Evolutionary conservation across 306 rosid genomes (phyloP).

Genomic region (Purshia tridentata): DNA sequence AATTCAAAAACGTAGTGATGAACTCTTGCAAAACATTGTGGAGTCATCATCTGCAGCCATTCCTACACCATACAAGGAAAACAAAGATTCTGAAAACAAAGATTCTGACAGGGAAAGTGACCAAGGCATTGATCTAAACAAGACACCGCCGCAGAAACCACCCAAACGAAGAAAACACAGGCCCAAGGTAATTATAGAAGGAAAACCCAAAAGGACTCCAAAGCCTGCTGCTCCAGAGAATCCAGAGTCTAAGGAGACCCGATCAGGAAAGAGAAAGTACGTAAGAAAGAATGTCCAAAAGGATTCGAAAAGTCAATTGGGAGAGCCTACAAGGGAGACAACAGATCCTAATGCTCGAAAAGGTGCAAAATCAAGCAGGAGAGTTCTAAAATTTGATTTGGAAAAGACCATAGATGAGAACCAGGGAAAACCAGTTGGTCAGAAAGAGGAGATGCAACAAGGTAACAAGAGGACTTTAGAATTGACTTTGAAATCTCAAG

Average conservation of each 20-base stretch:
- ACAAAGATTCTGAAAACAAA: slow-evolving; percentile 32
- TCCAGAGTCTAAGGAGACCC: slow-evolving; percentile 38
- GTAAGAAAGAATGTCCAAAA: slow-evolving; percentile 40
- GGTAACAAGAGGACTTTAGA: slow-evolving; percentile 28
- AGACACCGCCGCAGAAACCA: slow-evolving; percentile 73
- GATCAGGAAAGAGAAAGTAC: slow-evolving; percentile 61
- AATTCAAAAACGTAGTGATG: slow-evolving; percentile 43
- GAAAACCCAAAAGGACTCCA: slow-evolving; percentile 55
- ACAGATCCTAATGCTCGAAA: slow-evolving; percentile 25
- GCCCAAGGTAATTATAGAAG: slow-evolving; percentile 81
- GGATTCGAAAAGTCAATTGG: slow-evolving; percentile 43
- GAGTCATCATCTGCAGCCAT: slow-evolving; percentile 58
- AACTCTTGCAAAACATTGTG: slow-evolving; percentile 57
- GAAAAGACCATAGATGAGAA: slow-evolving; percentile 40
- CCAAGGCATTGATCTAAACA: slow-evolving; percentile 58
- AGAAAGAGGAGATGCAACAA: slow-evolving; percentile 38
- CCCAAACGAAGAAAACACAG: slow-evolving; percentile 76
- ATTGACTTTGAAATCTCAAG: slow-evolving; percentile 31
- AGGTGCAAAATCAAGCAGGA: slow-evolving; percentile 55
- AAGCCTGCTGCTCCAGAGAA: slow-evolving; percentile 42
- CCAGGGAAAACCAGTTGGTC: slow-evolving; percentile 33
- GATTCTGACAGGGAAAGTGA: slow-evolving; percentile 35
- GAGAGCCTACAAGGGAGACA: slow-evolving; percentile 30
- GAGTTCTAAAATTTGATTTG: slow-evolving; percentile 57
- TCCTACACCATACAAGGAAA: slow-evolving; percentile 37